A percentile compares a stretch with the other conserved stretches of the same genome.
These are phyloP conservation scores for Fusarium graminum DNA, from an alignment of 2,329 filamentous ascomycete species.

Conservation along the genomic window DNA sequence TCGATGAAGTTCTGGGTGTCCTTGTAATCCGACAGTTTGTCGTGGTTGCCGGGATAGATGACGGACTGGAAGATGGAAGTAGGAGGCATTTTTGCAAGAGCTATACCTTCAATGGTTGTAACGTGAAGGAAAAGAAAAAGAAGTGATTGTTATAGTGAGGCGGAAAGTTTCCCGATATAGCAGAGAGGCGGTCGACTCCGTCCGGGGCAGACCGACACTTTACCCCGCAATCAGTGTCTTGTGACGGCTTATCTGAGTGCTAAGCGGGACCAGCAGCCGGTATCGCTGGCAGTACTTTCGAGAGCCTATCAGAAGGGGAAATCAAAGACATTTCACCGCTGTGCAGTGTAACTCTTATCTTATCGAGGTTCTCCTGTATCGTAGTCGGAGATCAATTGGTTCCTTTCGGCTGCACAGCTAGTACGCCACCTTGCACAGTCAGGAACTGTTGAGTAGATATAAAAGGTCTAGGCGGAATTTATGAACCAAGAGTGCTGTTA, in stretches of 20 bases:
- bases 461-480: too few species aligned
- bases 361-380: neutral
- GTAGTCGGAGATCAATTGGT: too few species aligned
- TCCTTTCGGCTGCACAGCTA: too few species aligned
- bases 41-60: slow-evolving; percentile 46
- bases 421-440: too few species aligned
- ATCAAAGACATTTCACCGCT: neutral
- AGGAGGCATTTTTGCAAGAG: slow-evolving; percentile 25
- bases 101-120: neutral
- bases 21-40: slow-evolving; percentile 45
- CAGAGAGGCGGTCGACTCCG: slow-evolving; percentile 35
- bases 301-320: neutral
- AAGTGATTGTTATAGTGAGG: slow-evolving; percentile 8
- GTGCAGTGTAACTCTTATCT: neutral
- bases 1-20: slow-evolving; percentile 81
- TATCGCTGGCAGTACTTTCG: neutral
- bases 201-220: slow-evolving; percentile 32
- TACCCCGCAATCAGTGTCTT: slow-evolving; percentile 35
- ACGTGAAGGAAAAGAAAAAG: neutral
- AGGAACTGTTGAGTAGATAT: too few species aligned
- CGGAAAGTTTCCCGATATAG: slow-evolving; percentile 33
- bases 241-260: slow-evolving; percentile 27
- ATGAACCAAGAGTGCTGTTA: too few species aligned
- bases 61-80: slow-evolving; percentile 33
- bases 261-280: slow-evolving; percentile 20